Percentiles rank a stretch among this genome's conserved stretches.
Conservation (phyloP, 1,284 basidiomycete species). For the Ceratobasidium sp. region DNA sequence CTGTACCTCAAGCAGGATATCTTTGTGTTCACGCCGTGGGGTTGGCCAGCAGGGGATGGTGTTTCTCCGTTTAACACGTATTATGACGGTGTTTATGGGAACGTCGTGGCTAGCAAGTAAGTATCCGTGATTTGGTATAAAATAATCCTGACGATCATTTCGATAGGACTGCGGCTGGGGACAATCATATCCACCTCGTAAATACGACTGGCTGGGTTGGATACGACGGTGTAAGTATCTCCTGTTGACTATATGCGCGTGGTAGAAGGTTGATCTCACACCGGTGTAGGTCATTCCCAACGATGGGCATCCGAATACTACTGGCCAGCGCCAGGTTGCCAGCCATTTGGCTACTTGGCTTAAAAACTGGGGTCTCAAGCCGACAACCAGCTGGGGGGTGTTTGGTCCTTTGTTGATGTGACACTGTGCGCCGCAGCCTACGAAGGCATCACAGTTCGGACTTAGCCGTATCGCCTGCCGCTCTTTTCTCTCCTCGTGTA, state of each 20-base stretch:
- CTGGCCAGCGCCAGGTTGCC: constrained; percentile 65
- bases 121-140: constrained; percentile 41
- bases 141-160: not conserved
- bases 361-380: constrained; percentile 61
- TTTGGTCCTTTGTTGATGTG: too few species aligned
- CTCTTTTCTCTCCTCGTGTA: too few species aligned
- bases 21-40: constrained; percentile 70
- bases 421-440: too few species aligned
- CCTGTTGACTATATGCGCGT: not conserved
- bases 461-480: too few species aligned
- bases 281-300: constrained; percentile 57
- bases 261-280: not conserved
- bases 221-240: constrained; percentile 59
- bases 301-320: constrained; percentile 65
- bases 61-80: constrained; percentile 60
- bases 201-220: constrained; percentile 71
- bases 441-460: too few species aligned
- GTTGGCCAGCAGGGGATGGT: constrained; percentile 64
- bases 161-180: constrained; percentile 59
- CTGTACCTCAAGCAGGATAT: constrained; percentile 64
- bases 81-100: constrained; percentile 64
- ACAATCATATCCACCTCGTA: constrained; percentile 66
- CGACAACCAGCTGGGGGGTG: constrained; percentile 55
- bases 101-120: constrained; percentile 62
- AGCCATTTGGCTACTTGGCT: constrained; percentile 62